phyloP scores from a whole-genome alignment of 1,139 yeast species.

The Blastobotrys persicus region DNA sequence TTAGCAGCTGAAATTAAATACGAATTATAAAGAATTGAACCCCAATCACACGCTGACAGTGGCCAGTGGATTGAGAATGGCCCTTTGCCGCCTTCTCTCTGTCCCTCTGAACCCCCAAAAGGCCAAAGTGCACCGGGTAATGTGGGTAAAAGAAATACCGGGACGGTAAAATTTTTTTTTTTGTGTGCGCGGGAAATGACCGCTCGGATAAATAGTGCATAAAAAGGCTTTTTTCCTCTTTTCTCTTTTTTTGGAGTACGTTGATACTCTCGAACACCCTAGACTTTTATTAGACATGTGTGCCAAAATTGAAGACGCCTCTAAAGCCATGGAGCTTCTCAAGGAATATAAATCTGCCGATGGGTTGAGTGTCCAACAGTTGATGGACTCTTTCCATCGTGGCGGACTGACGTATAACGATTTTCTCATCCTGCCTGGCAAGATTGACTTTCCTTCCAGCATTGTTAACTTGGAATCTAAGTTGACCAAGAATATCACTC shows the following conservation, averaged over 20 bases:
- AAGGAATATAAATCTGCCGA: slow-evolving; percentile 67
- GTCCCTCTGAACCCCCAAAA: too few relatives aligned
- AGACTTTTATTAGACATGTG: slow-evolving; percentile 6
- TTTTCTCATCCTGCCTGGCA: slow-evolving; percentile 91
- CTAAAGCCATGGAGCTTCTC: slow-evolving; percentile 68
- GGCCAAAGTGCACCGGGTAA: neutral
- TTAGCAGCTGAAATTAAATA: neutral
- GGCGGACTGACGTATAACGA: slow-evolving; percentile 99
- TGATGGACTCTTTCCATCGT: slow-evolving; percentile 84
- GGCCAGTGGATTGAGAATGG: neutral
- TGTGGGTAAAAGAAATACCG: neutral
- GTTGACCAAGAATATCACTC: slow-evolving; percentile 84
- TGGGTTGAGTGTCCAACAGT: slow-evolving; percentile 78
- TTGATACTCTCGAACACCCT: slow-evolving; percentile 6
- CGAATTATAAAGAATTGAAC: neutral
- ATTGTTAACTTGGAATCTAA: slow-evolving; percentile 75
- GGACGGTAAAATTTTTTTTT: slow-evolving; percentile 10
- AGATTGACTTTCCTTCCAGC: slow-evolving; percentile 83
- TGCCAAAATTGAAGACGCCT: slow-evolving; percentile 42
- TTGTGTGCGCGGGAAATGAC: slow-evolving; percentile 8
- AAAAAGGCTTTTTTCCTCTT: slow-evolving; percentile 10
- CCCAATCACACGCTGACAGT: neutral
- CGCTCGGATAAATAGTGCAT: slow-evolving; percentile 9
- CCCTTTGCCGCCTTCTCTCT: too few relatives aligned
- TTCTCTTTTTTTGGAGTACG: slow-evolving; percentile 15